phyloP scores from a whole-genome alignment of 768 basidiomycete species.

The Chalciporus sphaerocephalus region DNA sequence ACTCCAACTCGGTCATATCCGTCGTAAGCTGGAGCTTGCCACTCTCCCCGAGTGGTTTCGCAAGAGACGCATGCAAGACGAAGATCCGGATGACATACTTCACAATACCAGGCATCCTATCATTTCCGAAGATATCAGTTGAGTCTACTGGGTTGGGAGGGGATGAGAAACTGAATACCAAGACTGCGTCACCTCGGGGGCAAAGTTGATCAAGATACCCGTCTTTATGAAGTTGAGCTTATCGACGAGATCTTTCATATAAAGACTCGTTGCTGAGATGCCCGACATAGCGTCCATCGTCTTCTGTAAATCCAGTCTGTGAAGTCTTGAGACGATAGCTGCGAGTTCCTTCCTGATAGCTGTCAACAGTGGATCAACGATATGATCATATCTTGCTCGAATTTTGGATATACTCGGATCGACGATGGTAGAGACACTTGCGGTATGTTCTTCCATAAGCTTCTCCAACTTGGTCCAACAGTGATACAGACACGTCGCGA shows the following conservation, averaged over 20 bases:
- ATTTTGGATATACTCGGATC: slow-evolving; percentile 46
- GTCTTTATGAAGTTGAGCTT: slow-evolving; percentile 73
- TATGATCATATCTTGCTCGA: slow-evolving; percentile 42
- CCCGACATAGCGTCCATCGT: slow-evolving; percentile 60
- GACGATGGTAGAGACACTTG: slow-evolving; percentile 50
- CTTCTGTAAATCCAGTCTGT: slow-evolving; percentile 79
- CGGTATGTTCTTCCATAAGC: slow-evolving; percentile 22
- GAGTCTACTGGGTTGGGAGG: not conserved
- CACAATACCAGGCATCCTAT: slow-evolving; percentile 63
- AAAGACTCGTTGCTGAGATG: slow-evolving; percentile 56
- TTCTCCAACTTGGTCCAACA: slow-evolving; percentile 26
- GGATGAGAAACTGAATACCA: slow-evolving; percentile 51
- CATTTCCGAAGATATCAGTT: slow-evolving; percentile 1
- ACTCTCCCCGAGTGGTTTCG: slow-evolving; percentile 83
- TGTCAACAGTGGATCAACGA: slow-evolving; percentile 57
- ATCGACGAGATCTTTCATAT: slow-evolving; percentile 83
- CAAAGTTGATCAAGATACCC: slow-evolving; percentile 71
- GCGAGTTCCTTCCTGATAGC: slow-evolving; percentile 79
- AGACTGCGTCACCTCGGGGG: slow-evolving; percentile 66
- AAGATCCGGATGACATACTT: slow-evolving; percentile 81
- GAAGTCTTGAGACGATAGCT: slow-evolving; percentile 75
- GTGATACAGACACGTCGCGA: slow-evolving; percentile 61
- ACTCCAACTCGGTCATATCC: slow-evolving; percentile 97
- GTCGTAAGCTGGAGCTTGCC: slow-evolving; percentile 92
- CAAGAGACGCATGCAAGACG: slow-evolving; percentile 91